Conservation (phyloP, 2,329 filamentous ascomycete species). For the Trichoderma aggressivum region DNA sequence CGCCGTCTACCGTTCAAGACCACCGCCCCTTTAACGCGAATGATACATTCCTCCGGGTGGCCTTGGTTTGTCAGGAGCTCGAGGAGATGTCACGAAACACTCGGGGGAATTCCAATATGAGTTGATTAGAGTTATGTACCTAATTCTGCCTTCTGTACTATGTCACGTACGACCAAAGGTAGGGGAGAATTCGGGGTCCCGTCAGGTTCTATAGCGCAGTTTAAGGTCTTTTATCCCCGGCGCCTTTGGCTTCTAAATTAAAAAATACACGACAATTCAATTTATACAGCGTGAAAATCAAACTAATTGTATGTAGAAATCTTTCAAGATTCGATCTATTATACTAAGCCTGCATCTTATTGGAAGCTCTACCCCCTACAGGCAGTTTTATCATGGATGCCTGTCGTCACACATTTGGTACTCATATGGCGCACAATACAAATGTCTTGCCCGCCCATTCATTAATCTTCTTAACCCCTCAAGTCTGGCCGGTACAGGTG, state of each 20-base stretch:
- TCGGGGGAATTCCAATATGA: too few species aligned
- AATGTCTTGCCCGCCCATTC: not conserved
- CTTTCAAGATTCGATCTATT: not conserved
- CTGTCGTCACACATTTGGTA: not conserved
- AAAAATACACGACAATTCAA: not conserved
- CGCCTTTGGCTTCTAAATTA: not conserved
- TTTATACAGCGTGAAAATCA: not conserved
- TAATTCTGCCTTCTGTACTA: too few species aligned
- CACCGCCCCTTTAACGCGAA: too few species aligned
- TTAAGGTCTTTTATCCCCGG: too few species aligned
- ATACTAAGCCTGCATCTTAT: not conserved
- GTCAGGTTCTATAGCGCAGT: too few species aligned
- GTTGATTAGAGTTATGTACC: too few species aligned
- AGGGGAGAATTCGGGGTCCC: too few species aligned
- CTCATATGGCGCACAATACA: conserved; percentile 10
- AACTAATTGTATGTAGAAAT: not conserved
- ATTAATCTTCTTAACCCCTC: not conserved
- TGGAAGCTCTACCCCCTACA: conserved; percentile 4
- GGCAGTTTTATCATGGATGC: not conserved
- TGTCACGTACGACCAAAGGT: too few species aligned
- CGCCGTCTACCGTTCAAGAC: too few species aligned
- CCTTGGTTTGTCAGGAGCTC: too few species aligned
- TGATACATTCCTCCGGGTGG: too few species aligned
- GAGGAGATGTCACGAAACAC: too few species aligned
- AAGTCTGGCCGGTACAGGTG: conserved; percentile 5